Evolutionary conservation across 2,329 filamentous ascomycete genomes (phyloP).

Genomic region (Fusarium nematophilum): DNA sequence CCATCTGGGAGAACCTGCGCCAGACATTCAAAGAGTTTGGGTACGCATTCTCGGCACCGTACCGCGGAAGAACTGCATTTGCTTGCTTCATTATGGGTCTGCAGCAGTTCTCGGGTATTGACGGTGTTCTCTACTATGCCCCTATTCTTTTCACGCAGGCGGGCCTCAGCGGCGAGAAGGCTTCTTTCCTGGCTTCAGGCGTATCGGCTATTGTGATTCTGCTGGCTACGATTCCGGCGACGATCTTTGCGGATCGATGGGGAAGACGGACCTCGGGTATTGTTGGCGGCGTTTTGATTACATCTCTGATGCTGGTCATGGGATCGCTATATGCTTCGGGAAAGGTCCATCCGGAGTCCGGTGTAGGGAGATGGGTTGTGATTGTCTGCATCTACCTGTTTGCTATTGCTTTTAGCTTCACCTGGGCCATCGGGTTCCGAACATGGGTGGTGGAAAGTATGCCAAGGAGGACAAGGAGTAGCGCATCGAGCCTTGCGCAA

Average conservation of each 20-base stretch:
- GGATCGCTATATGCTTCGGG: conserved; percentile 61
- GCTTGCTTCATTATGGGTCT: conserved; percentile 69
- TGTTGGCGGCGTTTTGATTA: conserved; percentile 62
- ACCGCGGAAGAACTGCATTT: conserved; percentile 59
- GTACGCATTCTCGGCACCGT: conserved; percentile 50
- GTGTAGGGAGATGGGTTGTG: conserved; percentile 60
- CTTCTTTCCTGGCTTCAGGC: conserved; percentile 68
- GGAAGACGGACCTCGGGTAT: conserved; percentile 65
- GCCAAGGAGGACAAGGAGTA: conserved; percentile 64
- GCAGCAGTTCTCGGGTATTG: conserved; percentile 70
- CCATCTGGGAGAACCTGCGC: conserved; percentile 42
- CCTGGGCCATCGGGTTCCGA: conserved; percentile 65
- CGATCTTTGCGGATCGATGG: conserved; percentile 66
- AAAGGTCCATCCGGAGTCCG: conserved; percentile 49
- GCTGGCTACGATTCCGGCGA: conserved; percentile 63
- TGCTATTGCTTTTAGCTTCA: conserved; percentile 56
- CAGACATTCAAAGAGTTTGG: conserved; percentile 48
- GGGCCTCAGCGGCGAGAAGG: conserved; percentile 63
- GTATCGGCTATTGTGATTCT: conserved; percentile 69
- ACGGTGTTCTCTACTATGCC: conserved; percentile 71
- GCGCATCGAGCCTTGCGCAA: conserved; percentile 64
- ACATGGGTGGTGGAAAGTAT: conserved; percentile 68
- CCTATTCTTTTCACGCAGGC: conserved; percentile 70
- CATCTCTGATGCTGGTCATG: conserved; percentile 64
- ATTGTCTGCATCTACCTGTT: conserved; percentile 64